Evolutionary conservation across 805 yeast species (phyloP), one percentile per base, ranked within the genome.

Genomic region (Ogataea nonfermentans): DNA sequence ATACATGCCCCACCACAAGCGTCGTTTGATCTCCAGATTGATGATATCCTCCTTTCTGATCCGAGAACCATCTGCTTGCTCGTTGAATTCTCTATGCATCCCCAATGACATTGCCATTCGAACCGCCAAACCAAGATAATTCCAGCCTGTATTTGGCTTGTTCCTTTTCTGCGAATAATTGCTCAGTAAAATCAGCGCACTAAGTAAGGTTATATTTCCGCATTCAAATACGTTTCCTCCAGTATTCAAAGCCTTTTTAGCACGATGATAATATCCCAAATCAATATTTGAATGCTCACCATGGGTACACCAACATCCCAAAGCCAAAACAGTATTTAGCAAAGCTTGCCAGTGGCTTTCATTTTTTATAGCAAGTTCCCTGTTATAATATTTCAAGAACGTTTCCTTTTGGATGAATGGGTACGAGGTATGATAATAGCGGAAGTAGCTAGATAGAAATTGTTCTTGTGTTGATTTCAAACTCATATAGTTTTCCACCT

Each of bases 101-200:
- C 87, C 89, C 28, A 81, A 56, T 0, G 83, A 79, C 49, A 76
- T 64, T 0, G 87, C 85, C 82, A 81, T 79, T 45, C 83, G 65
- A 7, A 78, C 71, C 0, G 84, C 81, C 12, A 78, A 62, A 9
- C 88, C 87, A 24, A 79, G 61, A 47, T 75, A 78, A 49, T 77
- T 77, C 83, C 86, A 81, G 16, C 82, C 81, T 0, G 85, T 73
- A 56, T 80, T 80, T 40, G 83, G 81, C 48, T 77, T 78, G 49
- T 79, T 76, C 35, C 84, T 67, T 59, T 78, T 78, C 52, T 78
- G 84, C 9, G 77, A 73, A 58, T 80, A 82, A 47, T 75, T 75
- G 41, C 82, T 72, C 36, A 82, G 56, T 24, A 81, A 53, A 4
- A 77, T 67, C 24, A 78, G 61, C 1, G 81, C 72, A 32, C 72